phyloP scores from a whole-genome alignment of 371 early-diverging fungal genomes.

The Apophysomyces ossiformis region DNA sequence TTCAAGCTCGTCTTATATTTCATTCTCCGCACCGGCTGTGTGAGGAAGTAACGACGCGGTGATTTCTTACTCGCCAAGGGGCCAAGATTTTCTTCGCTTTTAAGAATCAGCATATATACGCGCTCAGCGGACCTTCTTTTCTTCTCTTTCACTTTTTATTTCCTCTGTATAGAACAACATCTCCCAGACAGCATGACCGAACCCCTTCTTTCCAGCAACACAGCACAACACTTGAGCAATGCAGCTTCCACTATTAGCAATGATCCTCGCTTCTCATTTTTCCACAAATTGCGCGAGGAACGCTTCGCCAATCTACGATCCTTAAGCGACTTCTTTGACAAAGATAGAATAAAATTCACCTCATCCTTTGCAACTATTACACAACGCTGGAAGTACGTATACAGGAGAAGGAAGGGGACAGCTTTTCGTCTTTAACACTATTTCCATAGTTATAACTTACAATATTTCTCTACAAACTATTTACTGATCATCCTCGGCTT shows the following conservation, averaged over 20 bases:
- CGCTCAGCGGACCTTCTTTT: not conserved
- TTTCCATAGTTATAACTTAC: conserved; percentile 59
- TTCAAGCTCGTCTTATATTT: no score
- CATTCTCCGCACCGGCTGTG: no score
- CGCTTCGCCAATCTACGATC: conserved; percentile 57
- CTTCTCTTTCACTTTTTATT: not conserved
- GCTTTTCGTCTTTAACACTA: not conserved
- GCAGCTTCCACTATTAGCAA: conserved; percentile 36
- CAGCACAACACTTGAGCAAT: conserved; percentile 30
- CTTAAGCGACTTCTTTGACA: conserved; percentile 67
- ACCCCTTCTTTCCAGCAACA: conserved; percentile 16
- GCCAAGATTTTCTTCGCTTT: not conserved
- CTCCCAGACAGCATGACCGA: not conserved
- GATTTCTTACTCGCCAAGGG: no score
- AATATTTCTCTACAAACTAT: conserved; percentile 71
- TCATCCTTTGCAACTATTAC: conserved; percentile 49
- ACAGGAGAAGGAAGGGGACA: not conserved
- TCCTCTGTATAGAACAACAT: not conserved
- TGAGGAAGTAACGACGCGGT: no score
- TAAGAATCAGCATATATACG: no score
- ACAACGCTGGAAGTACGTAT: conserved; percentile 57
- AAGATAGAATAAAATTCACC: conserved; percentile 60
- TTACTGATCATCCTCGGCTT: conserved; percentile 60
- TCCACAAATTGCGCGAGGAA: conserved; percentile 44
- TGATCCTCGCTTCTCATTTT: conserved; percentile 46